Evolutionary conservation across 768 basidiomycete species (phyloP).

Genomic region (Amanita rubescens): DNA sequence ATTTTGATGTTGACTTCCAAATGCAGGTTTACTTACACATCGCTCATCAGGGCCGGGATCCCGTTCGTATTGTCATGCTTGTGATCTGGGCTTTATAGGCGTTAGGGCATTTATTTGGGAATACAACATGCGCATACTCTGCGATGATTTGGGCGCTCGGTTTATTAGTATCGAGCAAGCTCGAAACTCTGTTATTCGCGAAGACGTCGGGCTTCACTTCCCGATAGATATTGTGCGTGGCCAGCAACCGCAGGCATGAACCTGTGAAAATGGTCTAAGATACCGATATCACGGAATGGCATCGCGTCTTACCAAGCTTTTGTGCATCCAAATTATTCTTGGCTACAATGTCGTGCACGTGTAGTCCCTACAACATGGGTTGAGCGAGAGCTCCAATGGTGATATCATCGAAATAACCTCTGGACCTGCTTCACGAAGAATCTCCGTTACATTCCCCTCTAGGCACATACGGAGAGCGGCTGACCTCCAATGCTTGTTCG

Average conservation of each 20-base stretch:
- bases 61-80: slow-evolving; percentile 23
- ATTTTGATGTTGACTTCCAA: background rate
- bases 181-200: slow-evolving; percentile 18
- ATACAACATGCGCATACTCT: background rate
- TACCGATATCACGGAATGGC: background rate
- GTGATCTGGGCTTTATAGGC: slow-evolving; percentile 14
- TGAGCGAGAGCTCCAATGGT: background rate
- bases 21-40: slow-evolving; percentile 12
- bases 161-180: slow-evolving; percentile 9
- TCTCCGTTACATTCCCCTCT: slow-evolving; percentile 21
- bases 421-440: slow-evolving; percentile 25
- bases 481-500: too few species aligned
- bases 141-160: background rate
- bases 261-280: slow-evolving; percentile 9
- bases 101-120: background rate
- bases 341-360: slow-evolving; percentile 28
- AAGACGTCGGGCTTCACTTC: slow-evolving; percentile 21
- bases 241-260: slow-evolving; percentile 18
- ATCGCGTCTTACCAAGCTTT: slow-evolving; percentile 17
- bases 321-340: slow-evolving; percentile 22
- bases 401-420: slow-evolving; percentile 12
- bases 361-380: slow-evolving; percentile 21
- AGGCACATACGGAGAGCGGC: too few species aligned
- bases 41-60: slow-evolving; percentile 19
- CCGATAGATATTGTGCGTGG: slow-evolving; percentile 18